These are phyloP conservation scores for Auricularia sp. DNA, from an alignment of 768 basidiomycete species.

Conservation along the genomic window DNA sequence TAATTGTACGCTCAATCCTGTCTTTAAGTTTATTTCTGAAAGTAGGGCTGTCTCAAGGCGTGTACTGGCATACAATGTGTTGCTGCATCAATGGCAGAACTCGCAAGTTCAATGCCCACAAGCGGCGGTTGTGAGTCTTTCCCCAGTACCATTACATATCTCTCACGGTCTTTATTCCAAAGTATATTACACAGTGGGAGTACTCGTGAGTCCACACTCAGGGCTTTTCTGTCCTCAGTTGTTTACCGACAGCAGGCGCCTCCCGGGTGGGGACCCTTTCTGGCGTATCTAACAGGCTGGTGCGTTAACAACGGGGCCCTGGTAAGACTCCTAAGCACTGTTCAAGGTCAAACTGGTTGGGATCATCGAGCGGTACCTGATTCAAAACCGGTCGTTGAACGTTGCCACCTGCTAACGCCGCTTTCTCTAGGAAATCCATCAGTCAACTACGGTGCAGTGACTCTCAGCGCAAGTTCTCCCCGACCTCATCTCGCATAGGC, in stretches of 20 bases:
- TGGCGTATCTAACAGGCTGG: conserved; percentile 7
- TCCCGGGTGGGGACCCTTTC: conserved; percentile 5
- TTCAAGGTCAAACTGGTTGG: background rate
- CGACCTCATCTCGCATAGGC: background rate
- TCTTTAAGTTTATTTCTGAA: background rate
- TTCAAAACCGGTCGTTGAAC: background rate
- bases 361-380: background rate
- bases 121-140: background rate
- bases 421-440: conserved; percentile 5
- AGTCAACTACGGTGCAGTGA: conserved; percentile 2
- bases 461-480: background rate
- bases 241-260: conserved; percentile 2
- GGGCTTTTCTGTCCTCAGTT: background rate
- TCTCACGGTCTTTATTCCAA: background rate
- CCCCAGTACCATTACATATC: background rate
- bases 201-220: background rate
- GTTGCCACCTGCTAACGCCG: background rate
- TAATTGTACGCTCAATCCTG: background rate
- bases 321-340: background rate
- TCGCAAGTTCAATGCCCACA: conserved; percentile 7
- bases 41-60: conserved; percentile 2
- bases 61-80: conserved; percentile 8
- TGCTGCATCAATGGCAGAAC: conserved; percentile 6
- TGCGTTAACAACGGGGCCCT: conserved; percentile 3
- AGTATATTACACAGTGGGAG: background rate